Conservation (phyloP, 345 rosid genomes). For the Hibiscus mutabilis region DNA sequence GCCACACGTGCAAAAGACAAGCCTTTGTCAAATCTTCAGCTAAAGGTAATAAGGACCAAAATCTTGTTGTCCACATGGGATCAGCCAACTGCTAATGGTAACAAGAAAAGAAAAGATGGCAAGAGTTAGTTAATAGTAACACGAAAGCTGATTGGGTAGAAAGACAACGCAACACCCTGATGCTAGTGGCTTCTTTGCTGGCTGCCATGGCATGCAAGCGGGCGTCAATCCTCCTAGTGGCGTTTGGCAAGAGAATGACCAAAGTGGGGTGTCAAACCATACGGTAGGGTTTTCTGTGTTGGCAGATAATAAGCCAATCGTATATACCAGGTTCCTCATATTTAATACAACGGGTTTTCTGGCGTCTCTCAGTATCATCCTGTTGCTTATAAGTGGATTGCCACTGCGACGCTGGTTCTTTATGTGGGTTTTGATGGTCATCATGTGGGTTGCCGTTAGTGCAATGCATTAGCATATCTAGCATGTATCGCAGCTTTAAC, state of each 20-base stretch:
- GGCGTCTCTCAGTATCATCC: conserved; percentile 21
- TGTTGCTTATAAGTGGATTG: conserved; percentile 27
- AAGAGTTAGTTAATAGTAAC: neutral
- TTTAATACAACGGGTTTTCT: conserved; percentile 12
- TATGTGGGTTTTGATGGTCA: conserved; percentile 26
- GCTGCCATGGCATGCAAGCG: conserved; percentile 32
- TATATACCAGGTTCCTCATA: conserved; percentile 3
- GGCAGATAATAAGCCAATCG: neutral
- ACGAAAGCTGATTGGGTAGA: conserved; percentile 4
- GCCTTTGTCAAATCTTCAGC: conserved; percentile 5
- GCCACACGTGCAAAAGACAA: neutral
- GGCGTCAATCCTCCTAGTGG: conserved; percentile 25
- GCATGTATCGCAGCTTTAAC: neutral
- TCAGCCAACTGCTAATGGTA: neutral
- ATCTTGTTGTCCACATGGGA: neutral
- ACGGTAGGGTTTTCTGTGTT: neutral
- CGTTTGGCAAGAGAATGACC: conserved; percentile 18
- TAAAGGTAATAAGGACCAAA: neutral
- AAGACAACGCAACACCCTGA: conserved; percentile 14
- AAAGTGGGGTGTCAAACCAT: neutral
- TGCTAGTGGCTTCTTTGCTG: conserved; percentile 30
- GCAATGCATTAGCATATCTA: neutral
- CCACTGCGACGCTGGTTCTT: conserved; percentile 13
- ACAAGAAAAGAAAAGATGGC: neutral
- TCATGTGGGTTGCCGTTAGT: conserved; percentile 21